Base-by-base conservation (phyloP, 2,329 filamentous ascomycete genomes). In the Pestalotiopsis fici region DNA sequence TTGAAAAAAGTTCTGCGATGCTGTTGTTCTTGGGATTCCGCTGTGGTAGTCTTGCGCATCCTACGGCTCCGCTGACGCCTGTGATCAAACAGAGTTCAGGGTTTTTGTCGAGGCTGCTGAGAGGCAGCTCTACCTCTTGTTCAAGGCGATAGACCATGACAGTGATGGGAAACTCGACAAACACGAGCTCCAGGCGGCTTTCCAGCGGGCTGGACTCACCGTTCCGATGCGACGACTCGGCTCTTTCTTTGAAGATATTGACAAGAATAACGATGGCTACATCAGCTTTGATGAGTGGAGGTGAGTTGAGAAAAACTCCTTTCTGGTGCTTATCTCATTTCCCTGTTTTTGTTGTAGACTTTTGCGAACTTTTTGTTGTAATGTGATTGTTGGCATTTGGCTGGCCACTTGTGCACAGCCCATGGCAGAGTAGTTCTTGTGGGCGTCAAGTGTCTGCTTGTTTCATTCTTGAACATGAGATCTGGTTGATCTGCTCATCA, bases 201-300 rank as follows among this genome's bases (percentile, higher is more conserved):
- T 98, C 76, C 85, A 90, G 68, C 87, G 86, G 64, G 92, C 93
- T 50, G 95, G 95, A 39, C 85, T 99, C 63, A 87, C 89, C 9
- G 91, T 98, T 13, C 92, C 94, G 25, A 90, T 85, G 72, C 88
- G 90, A 65, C 92, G 94, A 75, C 83, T 99, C 59, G 88, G 93
- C 70, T 88, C 90, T 70, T 98, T 99, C 83, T 98, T 99, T 77
- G 83, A 88, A 71, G 92, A 97, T 77, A 92, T 99, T 74, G 96
- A 99, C 78, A 87, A 88, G 76, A 95, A 99, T 81, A 88, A 91
- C 73, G 95, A 99, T 78, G 94, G 94, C 60, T 89, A 83, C 70
- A 97, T 98, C 73, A 94, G 87, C 70, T 98, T 97, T 80, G 90
- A 94, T 72, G 96, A 99, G 86, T 98, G 96, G 96, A 91, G 95